These are phyloP conservation scores for Hyphopichia homilentoma DNA, from an alignment of 805 yeast species.

Conservation along the genomic window DNA sequence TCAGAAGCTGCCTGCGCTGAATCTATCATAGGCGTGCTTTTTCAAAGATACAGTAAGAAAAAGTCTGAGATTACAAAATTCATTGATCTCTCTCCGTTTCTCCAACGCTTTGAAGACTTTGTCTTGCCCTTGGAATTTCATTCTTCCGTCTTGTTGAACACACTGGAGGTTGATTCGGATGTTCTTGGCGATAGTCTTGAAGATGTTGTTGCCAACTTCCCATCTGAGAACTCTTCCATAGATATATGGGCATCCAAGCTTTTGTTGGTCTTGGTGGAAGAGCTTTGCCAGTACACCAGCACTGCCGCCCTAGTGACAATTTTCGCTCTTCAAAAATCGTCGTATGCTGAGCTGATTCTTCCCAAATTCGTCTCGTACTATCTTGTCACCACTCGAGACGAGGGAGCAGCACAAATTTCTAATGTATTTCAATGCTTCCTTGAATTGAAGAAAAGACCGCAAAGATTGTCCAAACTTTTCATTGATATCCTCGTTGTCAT, in stretches of 20 bases:
- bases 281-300: constrained; percentile 22
- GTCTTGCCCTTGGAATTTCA: constrained; percentile 32
- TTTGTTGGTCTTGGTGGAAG: constrained; percentile 29
- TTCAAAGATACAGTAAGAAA: constrained; percentile 20
- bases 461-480: constrained; percentile 13
- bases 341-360: constrained; percentile 13
- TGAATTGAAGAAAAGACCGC: constrained; percentile 3
- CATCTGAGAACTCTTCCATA: constrained; percentile 7
- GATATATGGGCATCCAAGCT: constrained; percentile 27
- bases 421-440: constrained; percentile 10
- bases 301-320: constrained; percentile 29
- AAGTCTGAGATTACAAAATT: constrained; percentile 13
- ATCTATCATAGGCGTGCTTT: constrained; percentile 36
- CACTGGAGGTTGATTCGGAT: constrained; percentile 14
- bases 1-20: constrained; percentile 31
- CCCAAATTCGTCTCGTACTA: constrained; percentile 26
- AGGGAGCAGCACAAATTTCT: constrained; percentile 6
- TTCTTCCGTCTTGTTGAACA: constrained; percentile 27
- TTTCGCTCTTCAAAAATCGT: constrained; percentile 16
- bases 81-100: constrained; percentile 17
- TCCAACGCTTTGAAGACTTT: constrained; percentile 11
- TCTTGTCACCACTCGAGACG: constrained; percentile 11
- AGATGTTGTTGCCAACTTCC: constrained; percentile 9
- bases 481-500: constrained; percentile 24
- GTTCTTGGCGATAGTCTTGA: constrained; percentile 10